Base-by-base conservation (phyloP, 2,329 filamentous ascomycete species). In the Penicillium psychrosexuale region DNA sequence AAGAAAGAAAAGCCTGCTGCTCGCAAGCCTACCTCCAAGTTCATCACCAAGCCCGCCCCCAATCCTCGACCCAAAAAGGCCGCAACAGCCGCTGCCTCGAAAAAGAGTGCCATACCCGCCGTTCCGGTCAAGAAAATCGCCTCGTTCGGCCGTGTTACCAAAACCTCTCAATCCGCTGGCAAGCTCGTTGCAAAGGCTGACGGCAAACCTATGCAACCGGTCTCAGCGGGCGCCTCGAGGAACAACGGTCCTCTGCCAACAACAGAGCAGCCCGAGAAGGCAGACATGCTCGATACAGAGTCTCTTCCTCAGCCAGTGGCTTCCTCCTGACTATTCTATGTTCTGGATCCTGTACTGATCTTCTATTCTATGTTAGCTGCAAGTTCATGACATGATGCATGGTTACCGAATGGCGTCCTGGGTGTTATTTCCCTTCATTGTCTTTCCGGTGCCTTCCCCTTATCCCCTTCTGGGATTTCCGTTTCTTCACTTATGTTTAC, bases 211-310 rank as follows among this genome's bases (percentile, higher is more conserved):
- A 73, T 76, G 69, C 66, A 66, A 24, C 65, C 69, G 19, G 55
- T 76, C 47, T 66, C 71, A 30, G 61, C 67, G 3, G 66, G 68
- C 33, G 69, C 69, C 36, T 66, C 67, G 13, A 69, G 69, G 52
- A 74, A 67, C 55, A 76, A 76, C 50, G 67, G 72, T 1, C 64
- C 65, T n/a, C 61, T 72, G 48, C 38, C 69, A 68, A 69, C 37
- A 59, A 68, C 17, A 38, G 33, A 17, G 15, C 47, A 55, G 30
- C 17, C 47, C 3, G 34, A 38, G 33, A 45, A 37, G 22, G 19
- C 47, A 45, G 47, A 50, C 17, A 24, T 27, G 5, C 34, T 52
- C 24, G 22, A 42, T 17, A 11, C 40, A 6, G 45, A 49, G 28
- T 27, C 36, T 24, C n/a, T 44, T 36, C 34, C 53, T n/a, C 34